A percentile compares a stretch with the other conserved stretches of the same genome.
Evolutionary conservation across 1,139 yeast genomes (phyloP).

Genomic region (Debaryomycetaceae sp.): DNA sequence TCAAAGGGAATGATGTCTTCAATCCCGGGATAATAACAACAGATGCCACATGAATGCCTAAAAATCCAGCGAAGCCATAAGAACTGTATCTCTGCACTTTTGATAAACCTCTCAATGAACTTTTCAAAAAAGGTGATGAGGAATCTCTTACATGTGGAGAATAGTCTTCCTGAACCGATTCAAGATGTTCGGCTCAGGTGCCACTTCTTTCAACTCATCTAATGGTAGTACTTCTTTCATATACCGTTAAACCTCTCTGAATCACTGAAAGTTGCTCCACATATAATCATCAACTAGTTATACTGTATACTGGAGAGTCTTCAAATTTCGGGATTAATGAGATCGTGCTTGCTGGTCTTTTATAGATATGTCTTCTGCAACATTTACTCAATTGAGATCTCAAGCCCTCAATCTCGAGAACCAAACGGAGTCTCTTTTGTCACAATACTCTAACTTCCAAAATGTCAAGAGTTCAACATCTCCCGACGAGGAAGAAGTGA

Average conservation of each 20-base stretch:
- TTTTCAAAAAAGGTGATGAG: conserved; percentile 1
- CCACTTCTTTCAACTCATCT: conserved; percentile 4
- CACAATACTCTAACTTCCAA: conserved; percentile 34
- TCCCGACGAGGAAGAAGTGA: conserved; percentile 64
- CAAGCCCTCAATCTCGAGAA: conserved; percentile 41
- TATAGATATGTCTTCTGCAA: conserved; percentile 32
- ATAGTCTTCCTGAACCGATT: not conserved
- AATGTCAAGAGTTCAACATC: conserved; percentile 18
- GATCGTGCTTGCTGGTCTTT: not conserved
- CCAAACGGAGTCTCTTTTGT: conserved; percentile 37
- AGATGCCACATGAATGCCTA: conserved; percentile 55
- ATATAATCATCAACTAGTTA: not conserved
- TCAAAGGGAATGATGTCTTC: conserved; percentile 35
- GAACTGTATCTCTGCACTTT: conserved; percentile 60
- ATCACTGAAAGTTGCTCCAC: not conserved
- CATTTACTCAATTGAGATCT: conserved; percentile 37
- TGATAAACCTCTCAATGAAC: conserved; percentile 4
- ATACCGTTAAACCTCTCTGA: not conserved
- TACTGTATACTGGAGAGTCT: not conserved
- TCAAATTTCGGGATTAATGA: no score
- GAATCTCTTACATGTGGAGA: not conserved
- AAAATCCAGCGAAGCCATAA: conserved; percentile 53
- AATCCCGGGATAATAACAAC: conserved; percentile 54
- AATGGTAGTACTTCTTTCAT: not conserved
- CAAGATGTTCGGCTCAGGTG: conserved; percentile 16